phyloP scores from a whole-genome alignment of 495 filamentous ascomycete species.

The Lepidopterella palustris region DNA sequence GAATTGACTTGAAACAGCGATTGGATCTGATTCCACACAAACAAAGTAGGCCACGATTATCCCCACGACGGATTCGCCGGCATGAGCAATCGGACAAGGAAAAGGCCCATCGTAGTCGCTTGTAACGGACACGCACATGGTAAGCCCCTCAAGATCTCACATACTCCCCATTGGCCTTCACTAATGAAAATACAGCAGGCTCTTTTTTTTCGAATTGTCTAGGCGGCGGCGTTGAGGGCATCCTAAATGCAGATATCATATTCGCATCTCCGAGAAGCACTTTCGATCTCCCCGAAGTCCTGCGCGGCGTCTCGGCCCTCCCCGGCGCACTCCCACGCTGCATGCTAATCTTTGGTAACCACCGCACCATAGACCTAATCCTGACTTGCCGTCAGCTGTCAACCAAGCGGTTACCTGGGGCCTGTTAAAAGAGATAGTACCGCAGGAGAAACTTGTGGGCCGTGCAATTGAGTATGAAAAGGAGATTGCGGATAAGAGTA shows the following conservation, averaged over 20 bases:
- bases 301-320: constrained; percentile 14
- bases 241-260: constrained; percentile 17
- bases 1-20: constrained; percentile 31
- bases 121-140: constrained; percentile 22
- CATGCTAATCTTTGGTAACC: constrained; percentile 17
- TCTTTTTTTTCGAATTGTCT: too few species aligned
- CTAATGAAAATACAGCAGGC: too few species aligned
- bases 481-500: constrained; percentile 14
- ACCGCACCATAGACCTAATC: constrained; percentile 20
- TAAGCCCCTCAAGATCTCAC: neutral
- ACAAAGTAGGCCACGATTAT: constrained; percentile 15
- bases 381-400: constrained; percentile 14
- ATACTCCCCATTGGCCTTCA: neutral
- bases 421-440: constrained; percentile 17
- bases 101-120: constrained; percentile 24
- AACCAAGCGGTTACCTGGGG: constrained; percentile 13
- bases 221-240: constrained; percentile 16
- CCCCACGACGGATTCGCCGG: constrained; percentile 15
- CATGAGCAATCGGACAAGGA: constrained; percentile 20
- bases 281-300: constrained; percentile 18
- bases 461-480: constrained; percentile 11
- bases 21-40: constrained; percentile 14
- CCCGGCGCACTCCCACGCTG: constrained; percentile 13
- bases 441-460: constrained; percentile 15
- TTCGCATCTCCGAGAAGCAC: constrained; percentile 19